phyloP scores from a whole-genome alignment of 306 rosid genomes.

The Sicyos baderoa region DNA sequence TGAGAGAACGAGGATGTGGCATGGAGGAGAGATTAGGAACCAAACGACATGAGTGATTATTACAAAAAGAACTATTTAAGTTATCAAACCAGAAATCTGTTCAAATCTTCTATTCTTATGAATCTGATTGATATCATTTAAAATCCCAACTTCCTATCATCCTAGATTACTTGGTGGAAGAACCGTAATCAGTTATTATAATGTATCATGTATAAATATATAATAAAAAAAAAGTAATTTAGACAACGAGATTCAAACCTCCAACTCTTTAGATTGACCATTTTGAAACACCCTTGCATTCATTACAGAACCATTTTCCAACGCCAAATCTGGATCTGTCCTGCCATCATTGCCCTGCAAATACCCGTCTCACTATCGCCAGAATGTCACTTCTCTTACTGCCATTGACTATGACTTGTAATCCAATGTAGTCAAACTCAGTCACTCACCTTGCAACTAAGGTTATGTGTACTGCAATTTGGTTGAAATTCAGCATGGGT shows the following conservation, averaged over 20 bases:
- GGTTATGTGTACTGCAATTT: constrained; percentile 44
- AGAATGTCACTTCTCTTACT: constrained; percentile 54
- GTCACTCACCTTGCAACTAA: constrained; percentile 78
- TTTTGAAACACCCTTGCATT: constrained; percentile 40
- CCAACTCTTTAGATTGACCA: constrained; percentile 45
- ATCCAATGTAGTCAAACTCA: constrained; percentile 61
- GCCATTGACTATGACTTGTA: constrained; percentile 55
- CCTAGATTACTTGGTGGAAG: constrained; percentile 5
- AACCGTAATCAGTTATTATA: not conserved
- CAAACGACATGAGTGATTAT: not conserved
- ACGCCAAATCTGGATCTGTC: constrained; percentile 34
- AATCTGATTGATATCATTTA: not conserved
- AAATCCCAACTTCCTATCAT: not conserved
- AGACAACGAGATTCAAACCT: constrained; percentile 49
- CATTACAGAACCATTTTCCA: constrained; percentile 33
- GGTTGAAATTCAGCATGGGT: constrained; percentile 37
- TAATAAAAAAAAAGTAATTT: constrained; percentile 10
- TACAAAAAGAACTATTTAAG: not conserved
- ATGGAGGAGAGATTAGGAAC: constrained; percentile 10
- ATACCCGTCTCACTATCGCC: constrained; percentile 64
- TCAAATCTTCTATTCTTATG: constrained; percentile 4
- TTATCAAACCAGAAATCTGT: constrained; percentile 1
- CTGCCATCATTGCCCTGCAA: constrained; percentile 70
- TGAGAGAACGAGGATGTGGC: not conserved
- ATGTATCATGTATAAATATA: not conserved